These are phyloP conservation scores for Tripterygium wilfordii DNA, from an alignment of 177 flowering plant genomes.

Conservation along the genomic window DNA sequence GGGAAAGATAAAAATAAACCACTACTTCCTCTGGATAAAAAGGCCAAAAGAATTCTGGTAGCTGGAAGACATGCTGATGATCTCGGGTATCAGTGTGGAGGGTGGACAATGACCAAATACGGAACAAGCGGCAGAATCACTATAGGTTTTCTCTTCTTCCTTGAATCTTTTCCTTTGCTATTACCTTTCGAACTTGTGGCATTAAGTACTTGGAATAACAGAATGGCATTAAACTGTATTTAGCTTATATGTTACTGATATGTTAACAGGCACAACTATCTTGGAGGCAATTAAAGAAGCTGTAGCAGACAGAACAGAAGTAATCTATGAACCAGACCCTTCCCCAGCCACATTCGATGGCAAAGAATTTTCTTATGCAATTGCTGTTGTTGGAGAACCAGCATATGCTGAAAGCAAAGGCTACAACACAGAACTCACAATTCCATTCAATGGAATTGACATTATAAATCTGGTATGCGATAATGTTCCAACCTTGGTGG, in stretches of 20 bases:
- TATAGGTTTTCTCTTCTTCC: conserved; percentile 42
- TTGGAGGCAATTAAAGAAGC: conserved; percentile 54
- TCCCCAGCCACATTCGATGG: conserved; percentile 39
- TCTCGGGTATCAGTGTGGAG: conserved; percentile 87
- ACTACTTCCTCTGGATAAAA: conserved; percentile 67
- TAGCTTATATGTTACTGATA: no score
- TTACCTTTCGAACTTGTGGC: no score
- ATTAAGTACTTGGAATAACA: no score
- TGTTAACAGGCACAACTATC: no score
- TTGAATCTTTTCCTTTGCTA: no score
- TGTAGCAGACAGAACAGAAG: conserved; percentile 41
- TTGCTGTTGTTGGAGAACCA: conserved; percentile 76
- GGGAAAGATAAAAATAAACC: conserved; percentile 59
- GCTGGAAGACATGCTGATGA: conserved; percentile 83
- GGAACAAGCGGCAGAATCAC: conserved; percentile 74
- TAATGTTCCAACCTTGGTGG: conserved; percentile 59
- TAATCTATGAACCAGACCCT: conserved; percentile 52
- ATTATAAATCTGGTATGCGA: conserved; percentile 39
- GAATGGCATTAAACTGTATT: no score
- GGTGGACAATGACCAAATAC: conserved; percentile 73
- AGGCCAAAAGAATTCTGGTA: conserved; percentile 60
- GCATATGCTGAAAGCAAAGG: conserved; percentile 73
- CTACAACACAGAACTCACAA: conserved; percentile 47
- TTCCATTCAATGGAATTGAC: conserved; percentile 56
- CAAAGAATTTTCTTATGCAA: conserved; percentile 54